Evolutionary conservation across 257 asterid genomes (phyloP).

Genomic region (Solanum clarkiae): DNA sequence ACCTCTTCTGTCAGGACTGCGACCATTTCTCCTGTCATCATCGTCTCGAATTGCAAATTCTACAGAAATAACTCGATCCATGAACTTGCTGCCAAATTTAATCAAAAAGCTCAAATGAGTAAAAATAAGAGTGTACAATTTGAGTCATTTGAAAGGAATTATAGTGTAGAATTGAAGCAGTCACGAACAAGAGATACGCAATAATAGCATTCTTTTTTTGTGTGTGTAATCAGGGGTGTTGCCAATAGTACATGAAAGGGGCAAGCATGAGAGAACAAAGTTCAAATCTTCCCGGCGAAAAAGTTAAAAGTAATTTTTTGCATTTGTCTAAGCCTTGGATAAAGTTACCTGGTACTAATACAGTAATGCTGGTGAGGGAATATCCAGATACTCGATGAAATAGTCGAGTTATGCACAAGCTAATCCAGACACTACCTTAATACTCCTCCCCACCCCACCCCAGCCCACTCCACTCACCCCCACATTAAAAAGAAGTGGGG

Average conservation of each 20-base stretch:
- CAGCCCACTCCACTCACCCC: too few species aligned
- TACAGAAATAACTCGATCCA: conserved; percentile 84
- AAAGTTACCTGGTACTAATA: not conserved
- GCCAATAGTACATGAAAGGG: not conserved
- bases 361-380: not conserved
- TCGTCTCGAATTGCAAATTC: conserved; percentile 78
- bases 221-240: not conserved
- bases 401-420: not conserved
- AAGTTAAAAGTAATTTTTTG: not conserved
- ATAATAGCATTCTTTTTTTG: not conserved
- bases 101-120: not conserved
- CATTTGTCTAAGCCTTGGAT: not conserved
- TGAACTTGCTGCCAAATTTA: conserved; percentile 46
- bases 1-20: conserved; percentile 78
- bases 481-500: not conserved
- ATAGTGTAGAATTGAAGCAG: not conserved
- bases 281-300: not conserved
- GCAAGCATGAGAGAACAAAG: not conserved
- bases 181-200: not conserved
- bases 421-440: not conserved
- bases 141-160: not conserved
- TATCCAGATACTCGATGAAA: not conserved
- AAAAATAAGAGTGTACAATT: not conserved
- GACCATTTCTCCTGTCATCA: conserved; percentile 61
- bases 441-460: too few species aligned